Base-by-base conservation (phyloP, 2,329 filamentous ascomycete genomes). In the Elsinoe necatrix region DNA sequence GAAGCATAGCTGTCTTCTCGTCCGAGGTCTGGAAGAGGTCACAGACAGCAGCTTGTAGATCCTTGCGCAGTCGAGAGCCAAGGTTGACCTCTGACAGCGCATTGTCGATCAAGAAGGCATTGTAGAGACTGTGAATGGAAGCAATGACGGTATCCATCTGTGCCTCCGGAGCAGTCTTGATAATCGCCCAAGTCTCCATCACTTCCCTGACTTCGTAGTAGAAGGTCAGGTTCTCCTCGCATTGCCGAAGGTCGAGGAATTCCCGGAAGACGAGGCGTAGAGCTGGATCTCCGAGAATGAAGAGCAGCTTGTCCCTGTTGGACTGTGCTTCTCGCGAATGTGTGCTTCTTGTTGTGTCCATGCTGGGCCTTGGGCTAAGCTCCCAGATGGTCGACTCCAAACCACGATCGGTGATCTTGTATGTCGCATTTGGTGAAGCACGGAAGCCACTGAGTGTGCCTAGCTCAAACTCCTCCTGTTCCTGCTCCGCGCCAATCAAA, bases 161-260 rank as follows among this genome's bases (percentile, higher is more conserved):
- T 23, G 41, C 41, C 41, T 45, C 41, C 25, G 41, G 41, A 12
- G 41, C 41, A n/a, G 41, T 14, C 14, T 45, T 45, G 20, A 45
- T 45, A 20, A 20, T 23, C 14, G 41, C 21, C 41, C 41, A 45
- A 14, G 41, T 45, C 20, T 45, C 41, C 41, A 45, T 45, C 11
- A 45, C 41, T 8, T 45, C 41, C 41, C 25, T 45, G 41, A 45
- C 41, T 8, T 45, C 41, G 23, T 45, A 45, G 41, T 45, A 45
- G 21, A 45, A 45, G 21, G 41, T 45, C 3, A 45, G 41, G 21
- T 45, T 45, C 41, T 45, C 41, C 23, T 45, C 41, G 41, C 41
- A 45, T 18, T 45, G 41, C 25, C 41, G 20, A 12, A 45, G 14
- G 11, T 45, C 41, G 21, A 45, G 41, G 41, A 45, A 45, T 18